A percentile compares a stretch with the other conserved stretches of the same genome.
Evolutionary conservation across 495 filamentous ascomycete genomes (phyloP).

Genomic region (Aspergillus haitiensis): DNA sequence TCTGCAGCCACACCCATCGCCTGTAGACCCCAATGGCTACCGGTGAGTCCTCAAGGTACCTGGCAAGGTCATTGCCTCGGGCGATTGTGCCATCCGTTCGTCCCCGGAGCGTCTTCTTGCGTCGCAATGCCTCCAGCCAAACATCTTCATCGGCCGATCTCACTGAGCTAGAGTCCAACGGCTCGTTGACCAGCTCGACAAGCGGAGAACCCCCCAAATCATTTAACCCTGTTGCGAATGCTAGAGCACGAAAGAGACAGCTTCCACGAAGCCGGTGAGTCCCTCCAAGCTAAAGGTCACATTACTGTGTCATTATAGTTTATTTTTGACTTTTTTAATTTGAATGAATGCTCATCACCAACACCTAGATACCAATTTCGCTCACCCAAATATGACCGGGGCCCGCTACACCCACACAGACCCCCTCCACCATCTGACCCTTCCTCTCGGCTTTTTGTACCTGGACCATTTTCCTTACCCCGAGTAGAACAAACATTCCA

Average conservation of each 20-base stretch:
- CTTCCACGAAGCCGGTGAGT: conserved; percentile 68
- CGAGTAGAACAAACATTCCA: conserved; percentile 89
- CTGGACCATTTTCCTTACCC: conserved; percentile 87
- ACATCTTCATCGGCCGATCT: conserved; percentile 39
- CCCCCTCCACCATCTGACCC: conserved; percentile 82
- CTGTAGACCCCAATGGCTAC: conserved; percentile 41
- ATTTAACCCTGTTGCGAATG: conserved; percentile 59
- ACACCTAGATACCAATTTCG: conserved; percentile 81
- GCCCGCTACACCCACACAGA: conserved; percentile 88
- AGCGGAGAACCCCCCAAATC: conserved; percentile 34
- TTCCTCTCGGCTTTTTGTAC: conserved; percentile 82
- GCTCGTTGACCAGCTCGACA: conserved; percentile 33
- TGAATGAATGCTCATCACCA: conserved; percentile 16
- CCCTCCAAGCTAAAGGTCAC: too few species aligned
- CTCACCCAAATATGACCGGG: conserved; percentile 89
- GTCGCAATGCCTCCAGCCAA: conserved; percentile 52
- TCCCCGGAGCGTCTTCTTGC: conserved; percentile 35
- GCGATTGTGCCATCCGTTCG: conserved; percentile 37
- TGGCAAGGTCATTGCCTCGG: conserved; percentile 45
- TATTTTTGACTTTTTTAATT: neutral
- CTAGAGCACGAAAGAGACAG: conserved; percentile 51
- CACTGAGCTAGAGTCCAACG: conserved; percentile 40
- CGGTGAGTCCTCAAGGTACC: conserved; percentile 44
- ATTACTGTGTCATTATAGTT: neutral
- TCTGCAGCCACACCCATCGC: conserved; percentile 23